Evolutionary conservation across 2,329 filamentous ascomycete species (phyloP).

Genomic region (Fusarium dimerum): DNA sequence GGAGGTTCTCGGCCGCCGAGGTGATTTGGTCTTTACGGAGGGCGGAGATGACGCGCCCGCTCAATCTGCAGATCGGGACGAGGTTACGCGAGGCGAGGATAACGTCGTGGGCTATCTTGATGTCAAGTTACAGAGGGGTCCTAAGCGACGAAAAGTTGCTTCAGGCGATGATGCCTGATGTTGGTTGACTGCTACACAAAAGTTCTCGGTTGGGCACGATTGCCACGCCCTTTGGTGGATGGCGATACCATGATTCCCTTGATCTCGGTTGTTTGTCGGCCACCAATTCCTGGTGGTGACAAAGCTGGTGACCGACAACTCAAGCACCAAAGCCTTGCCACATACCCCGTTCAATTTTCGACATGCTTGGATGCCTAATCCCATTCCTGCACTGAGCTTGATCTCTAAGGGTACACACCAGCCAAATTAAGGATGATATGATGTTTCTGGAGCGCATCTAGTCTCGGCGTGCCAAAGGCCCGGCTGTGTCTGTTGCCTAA

Average conservation of each 20-base stretch:
- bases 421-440: no score
- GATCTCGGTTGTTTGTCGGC: background rate
- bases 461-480: no score
- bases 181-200: background rate
- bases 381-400: no score
- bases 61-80: conserved; percentile 11
- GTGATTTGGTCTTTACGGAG: conserved; percentile 73
- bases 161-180: conserved; percentile 18
- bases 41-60: conserved; percentile 33
- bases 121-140: conserved; percentile 22
- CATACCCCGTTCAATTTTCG: conserved; percentile 6
- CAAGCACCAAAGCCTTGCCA: conserved; percentile 4
- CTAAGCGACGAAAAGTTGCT: conserved; percentile 37
- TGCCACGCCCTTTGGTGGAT: background rate
- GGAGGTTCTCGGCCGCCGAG: conserved; percentile 61
- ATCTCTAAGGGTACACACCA: no score
- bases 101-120: conserved; percentile 27
- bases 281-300: conserved; percentile 7
- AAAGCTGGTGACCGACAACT: conserved; percentile 13
- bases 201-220: background rate
- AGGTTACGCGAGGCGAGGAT: conserved; percentile 17
- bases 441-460: no score
- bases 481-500: no score
- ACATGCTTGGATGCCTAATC: no score
- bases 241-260: conserved; percentile 2